phyloP scores from a whole-genome alignment of 2,329 filamentous ascomycete species.

The Alternaria postmessia region DNA sequence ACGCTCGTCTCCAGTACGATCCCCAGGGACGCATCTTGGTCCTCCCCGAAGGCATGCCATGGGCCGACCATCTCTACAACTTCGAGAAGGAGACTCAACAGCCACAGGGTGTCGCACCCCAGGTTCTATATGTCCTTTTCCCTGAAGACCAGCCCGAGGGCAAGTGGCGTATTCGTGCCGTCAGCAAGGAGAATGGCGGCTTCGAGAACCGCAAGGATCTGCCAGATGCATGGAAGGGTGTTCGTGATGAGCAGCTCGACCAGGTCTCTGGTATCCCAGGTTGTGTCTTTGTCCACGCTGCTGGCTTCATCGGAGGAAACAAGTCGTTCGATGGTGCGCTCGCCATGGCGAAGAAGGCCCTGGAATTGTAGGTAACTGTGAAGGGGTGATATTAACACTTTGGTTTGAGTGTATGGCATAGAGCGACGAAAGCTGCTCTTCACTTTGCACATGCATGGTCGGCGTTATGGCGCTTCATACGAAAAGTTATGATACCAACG shows the following conservation, averaged over 20 bases:
- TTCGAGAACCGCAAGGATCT: slow-evolving; percentile 93
- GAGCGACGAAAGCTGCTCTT: slow-evolving; percentile 27
- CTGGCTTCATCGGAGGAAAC: slow-evolving; percentile 96
- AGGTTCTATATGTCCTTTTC: slow-evolving; percentile 88
- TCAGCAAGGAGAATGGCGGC: slow-evolving; percentile 83
- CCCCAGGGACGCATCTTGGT: slow-evolving; percentile 81
- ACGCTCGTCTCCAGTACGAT: slow-evolving; percentile 72
- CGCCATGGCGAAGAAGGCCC: slow-evolving; percentile 82
- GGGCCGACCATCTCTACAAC: slow-evolving; percentile 95
- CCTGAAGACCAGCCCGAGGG: slow-evolving; percentile 78
- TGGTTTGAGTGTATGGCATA: background rate
- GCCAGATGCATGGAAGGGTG: slow-evolving; percentile 89
- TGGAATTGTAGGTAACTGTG: slow-evolving; percentile 53
- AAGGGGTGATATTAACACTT: background rate
- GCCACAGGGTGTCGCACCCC: slow-evolving; percentile 56
- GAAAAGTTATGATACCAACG: slow-evolving; percentile 39
- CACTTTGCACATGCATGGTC: slow-evolving; percentile 36
- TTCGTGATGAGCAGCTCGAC: slow-evolving; percentile 86
- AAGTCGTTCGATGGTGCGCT: slow-evolving; percentile 87
- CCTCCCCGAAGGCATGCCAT: slow-evolving; percentile 80
- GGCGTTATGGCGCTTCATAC: slow-evolving; percentile 40
- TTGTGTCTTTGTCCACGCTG: slow-evolving; percentile 91
- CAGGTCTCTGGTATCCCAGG: slow-evolving; percentile 73
- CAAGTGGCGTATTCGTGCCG: slow-evolving; percentile 94
- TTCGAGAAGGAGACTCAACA: slow-evolving; percentile 70